A percentile compares a stretch with the other conserved stretches of the same genome.
phyloP scores from a whole-genome alignment of 306 rosid species.

The Acmispon strigosus region DNA sequence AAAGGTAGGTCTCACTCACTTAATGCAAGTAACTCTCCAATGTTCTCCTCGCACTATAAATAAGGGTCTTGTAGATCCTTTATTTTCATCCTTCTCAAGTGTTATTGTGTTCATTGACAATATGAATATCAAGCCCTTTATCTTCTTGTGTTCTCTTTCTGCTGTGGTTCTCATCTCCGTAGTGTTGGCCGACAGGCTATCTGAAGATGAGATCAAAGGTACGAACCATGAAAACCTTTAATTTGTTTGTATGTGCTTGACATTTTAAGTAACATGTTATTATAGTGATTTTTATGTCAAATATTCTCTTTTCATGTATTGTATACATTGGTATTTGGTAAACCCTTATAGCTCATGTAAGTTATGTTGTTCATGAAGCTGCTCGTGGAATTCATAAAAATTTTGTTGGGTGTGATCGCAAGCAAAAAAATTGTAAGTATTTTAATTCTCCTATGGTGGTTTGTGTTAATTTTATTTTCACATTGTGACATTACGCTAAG shows the following conservation, averaged over 20 bases:
- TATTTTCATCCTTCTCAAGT: slow-evolving; percentile 8
- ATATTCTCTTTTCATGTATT: too few species aligned
- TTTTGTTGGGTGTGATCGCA: background rate
- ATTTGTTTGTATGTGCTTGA: too few species aligned
- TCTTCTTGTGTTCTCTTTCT: background rate
- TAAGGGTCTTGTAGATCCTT: background rate
- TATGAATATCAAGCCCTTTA: slow-evolving; percentile 19
- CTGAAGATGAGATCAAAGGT: slow-evolving; percentile 1
- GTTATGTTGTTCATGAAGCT: background rate
- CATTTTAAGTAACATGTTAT: too few species aligned
- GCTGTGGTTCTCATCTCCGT: slow-evolving; percentile 8
- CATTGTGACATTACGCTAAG: background rate
- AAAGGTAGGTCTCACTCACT: background rate
- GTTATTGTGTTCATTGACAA: background rate
- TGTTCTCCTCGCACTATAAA: background rate
- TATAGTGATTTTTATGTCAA: too few species aligned
- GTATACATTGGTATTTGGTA: background rate
- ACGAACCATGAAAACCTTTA: background rate
- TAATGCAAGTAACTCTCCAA: background rate
- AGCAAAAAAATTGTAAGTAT: background rate
- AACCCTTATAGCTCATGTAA: background rate
- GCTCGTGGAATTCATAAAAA: background rate
- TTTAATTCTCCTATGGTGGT: background rate
- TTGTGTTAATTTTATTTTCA: background rate
- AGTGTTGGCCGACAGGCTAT: slow-evolving; percentile 4